phyloP scores from a whole-genome alignment of 2,329 filamentous ascomycete species.

The Periconia digitata region DNA sequence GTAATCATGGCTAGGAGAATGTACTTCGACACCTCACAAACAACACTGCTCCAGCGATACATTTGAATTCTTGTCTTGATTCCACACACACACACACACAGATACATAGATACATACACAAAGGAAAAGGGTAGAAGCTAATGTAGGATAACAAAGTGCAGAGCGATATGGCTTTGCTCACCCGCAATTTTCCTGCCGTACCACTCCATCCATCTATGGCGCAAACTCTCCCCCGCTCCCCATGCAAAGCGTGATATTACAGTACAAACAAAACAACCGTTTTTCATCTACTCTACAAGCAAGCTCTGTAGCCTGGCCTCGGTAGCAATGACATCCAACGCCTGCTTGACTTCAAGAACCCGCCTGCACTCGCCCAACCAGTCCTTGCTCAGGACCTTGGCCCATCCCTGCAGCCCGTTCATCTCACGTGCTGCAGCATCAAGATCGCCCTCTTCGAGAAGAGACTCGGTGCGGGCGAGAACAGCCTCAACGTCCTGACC shows the following conservation, averaged over 20 bases:
- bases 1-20: no score
- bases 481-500: constrained; percentile 94
- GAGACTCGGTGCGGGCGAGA: constrained; percentile 82
- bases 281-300: constrained; percentile 66
- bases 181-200: not conserved
- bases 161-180: no score
- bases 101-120: no score
- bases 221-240: not conserved
- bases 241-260: not conserved
- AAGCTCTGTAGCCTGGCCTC: constrained; percentile 88
- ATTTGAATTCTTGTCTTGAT: no score
- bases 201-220: not conserved
- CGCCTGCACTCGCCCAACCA: constrained; percentile 90
- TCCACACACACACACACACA: no score
- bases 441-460: constrained; percentile 89
- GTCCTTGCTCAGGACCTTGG: constrained; percentile 89
- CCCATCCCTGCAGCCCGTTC: constrained; percentile 91
- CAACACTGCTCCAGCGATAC: no score
- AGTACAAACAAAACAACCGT: not conserved
- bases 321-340: constrained; percentile 89
- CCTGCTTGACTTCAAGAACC: constrained; percentile 93
- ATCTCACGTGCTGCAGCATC: constrained; percentile 92
- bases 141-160: not conserved
- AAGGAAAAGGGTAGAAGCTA: constrained; percentile 4
- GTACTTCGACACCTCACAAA: no score